Evolutionary conservation across 2,329 filamentous ascomycete genomes (phyloP).

Genomic region (Cercospora sojina): DNA sequence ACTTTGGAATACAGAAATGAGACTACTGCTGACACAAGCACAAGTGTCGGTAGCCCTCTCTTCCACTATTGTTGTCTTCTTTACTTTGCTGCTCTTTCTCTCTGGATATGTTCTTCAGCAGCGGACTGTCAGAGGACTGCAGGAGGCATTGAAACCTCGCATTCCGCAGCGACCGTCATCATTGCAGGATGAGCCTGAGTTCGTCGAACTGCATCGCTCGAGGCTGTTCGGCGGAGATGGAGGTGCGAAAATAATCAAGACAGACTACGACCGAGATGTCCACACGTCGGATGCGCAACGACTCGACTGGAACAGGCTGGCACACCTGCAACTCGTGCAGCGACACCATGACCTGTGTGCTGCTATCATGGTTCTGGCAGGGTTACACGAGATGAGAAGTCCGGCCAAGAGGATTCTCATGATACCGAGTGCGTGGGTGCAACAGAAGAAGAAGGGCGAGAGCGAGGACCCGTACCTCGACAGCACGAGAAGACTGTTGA

Average conservation of each 20-base stretch:
- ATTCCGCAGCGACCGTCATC: constrained; percentile 42
- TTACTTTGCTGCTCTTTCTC: constrained; percentile 79
- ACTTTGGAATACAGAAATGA: constrained; percentile 21
- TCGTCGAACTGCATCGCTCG: constrained; percentile 27
- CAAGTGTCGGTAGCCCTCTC: constrained; percentile 71
- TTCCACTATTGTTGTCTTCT: constrained; percentile 65
- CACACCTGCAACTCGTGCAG: constrained; percentile 50
- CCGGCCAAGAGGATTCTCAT: constrained; percentile 48
- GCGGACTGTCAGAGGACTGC: constrained; percentile 74
- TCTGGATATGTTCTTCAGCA: constrained; percentile 87
- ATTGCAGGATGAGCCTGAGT: constrained; percentile 16
- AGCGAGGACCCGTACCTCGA: constrained; percentile 45
- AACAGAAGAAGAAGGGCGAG: constrained; percentile 36
- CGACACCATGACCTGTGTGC: constrained; percentile 50
- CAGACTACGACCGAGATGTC: constrained; percentile 30
- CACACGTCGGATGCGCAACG: constrained; percentile 23
- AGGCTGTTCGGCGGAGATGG: constrained; percentile 30
- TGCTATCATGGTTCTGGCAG: constrained; percentile 51
- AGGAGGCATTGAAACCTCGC: constrained; percentile 65
- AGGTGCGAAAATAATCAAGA: constrained; percentile 31
- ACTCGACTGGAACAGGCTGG: constrained; percentile 48
- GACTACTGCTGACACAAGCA: constrained; percentile 52
- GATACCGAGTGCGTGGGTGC: constrained; percentile 45
- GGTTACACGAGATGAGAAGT: constrained; percentile 47
- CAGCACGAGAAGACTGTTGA: constrained; percentile 46